phyloP scores from a whole-genome alignment of 805 yeast genomes.

The Candida maltosa region DNA sequence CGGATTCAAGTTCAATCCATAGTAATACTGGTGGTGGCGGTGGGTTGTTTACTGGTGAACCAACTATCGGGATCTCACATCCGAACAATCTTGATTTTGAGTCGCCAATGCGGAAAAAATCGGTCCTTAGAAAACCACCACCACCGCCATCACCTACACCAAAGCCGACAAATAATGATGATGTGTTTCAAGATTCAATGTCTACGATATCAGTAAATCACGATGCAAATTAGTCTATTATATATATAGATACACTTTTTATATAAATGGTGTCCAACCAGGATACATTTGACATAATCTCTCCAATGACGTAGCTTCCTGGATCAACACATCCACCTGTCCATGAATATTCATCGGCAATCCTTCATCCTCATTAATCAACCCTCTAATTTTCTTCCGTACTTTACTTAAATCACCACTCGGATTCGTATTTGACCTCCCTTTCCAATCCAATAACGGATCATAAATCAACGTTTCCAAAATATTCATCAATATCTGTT shows the following conservation, averaged over 20 bases:
- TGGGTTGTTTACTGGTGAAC: slow-evolving; percentile 7
- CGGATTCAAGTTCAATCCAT: slow-evolving; percentile 5
- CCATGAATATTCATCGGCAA: slow-evolving; percentile 87
- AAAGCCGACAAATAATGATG: too few species aligned
- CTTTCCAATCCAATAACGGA: slow-evolving; percentile 79
- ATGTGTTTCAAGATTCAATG: too few species aligned
- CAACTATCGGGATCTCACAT: slow-evolving; percentile 7
- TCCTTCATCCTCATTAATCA: slow-evolving; percentile 73
- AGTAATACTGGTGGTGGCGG: slow-evolving; percentile 3
- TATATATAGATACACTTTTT: slow-evolving; percentile 3
- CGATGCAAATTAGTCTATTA: too few species aligned
- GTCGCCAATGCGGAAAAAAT: slow-evolving; percentile 2
- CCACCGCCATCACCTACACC: too few species aligned
- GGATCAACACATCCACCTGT: slow-evolving; percentile 85
- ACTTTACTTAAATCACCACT: slow-evolving; percentile 69
- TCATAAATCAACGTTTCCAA: slow-evolving; percentile 91
- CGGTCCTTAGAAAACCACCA: slow-evolving; percentile 7
- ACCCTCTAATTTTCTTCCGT: slow-evolving; percentile 79
- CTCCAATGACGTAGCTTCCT: slow-evolving; percentile 71
- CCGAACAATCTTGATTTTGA: background rate
- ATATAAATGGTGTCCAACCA: slow-evolving; percentile 70
- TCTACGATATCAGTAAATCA: too few species aligned
- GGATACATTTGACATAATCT: slow-evolving; percentile 83
- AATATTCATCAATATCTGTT: slow-evolving; percentile 81
- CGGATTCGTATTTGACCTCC: slow-evolving; percentile 45